Evolutionary conservation across 805 yeast species (phyloP), one percentile per base, ranked within the genome.

Genomic region (Scheffersomyces stipitis): DNA sequence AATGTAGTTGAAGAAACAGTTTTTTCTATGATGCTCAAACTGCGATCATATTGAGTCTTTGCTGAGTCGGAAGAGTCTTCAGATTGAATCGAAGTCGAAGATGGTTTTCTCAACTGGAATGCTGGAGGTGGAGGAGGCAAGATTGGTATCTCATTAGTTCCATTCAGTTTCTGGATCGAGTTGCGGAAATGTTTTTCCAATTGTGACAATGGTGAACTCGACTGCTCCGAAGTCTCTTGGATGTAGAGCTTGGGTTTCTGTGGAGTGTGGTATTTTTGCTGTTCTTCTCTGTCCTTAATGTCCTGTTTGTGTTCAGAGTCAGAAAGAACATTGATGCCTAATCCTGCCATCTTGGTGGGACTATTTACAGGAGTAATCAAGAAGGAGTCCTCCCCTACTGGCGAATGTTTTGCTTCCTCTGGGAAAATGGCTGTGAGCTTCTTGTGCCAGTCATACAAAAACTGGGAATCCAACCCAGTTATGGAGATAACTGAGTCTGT

Each of bases 351-450:
- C 17, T 44, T 39, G 4, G 52, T 38, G 5, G 36, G 34, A 17
- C 34, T 30, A 20, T 35, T 31, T 18, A 34, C 41, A 4, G 53
- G 40, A 24, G 49, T 42, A 15, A 60, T 42, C 34, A 56, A 41
- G 36, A 56, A 56, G 4, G 37, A 33, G 3, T 52, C 46, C 24
- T 7, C 7, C 22, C 41, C 42, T 3, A 46, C 30, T 6, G 56
- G 63, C 20, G 62, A 51, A 26, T 52, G 36, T 20, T 51, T 46
- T n/a, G 41, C 34, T 34, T 51, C 57, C 37, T 51, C 46, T 3
- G 73, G 71, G 44, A 66, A 69, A 8, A 69, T 61, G 2, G 27
- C 27, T 17, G 54, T 41, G 45, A 69, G 52, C 48, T 58, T 60
- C 10, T 45, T 39, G 32, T 40, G 53, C 75, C 75, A 69, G 3